Evolutionary conservation across 139 green algal genomes (phyloP).

Genomic region (Pedinophyceae sp.): DNA sequence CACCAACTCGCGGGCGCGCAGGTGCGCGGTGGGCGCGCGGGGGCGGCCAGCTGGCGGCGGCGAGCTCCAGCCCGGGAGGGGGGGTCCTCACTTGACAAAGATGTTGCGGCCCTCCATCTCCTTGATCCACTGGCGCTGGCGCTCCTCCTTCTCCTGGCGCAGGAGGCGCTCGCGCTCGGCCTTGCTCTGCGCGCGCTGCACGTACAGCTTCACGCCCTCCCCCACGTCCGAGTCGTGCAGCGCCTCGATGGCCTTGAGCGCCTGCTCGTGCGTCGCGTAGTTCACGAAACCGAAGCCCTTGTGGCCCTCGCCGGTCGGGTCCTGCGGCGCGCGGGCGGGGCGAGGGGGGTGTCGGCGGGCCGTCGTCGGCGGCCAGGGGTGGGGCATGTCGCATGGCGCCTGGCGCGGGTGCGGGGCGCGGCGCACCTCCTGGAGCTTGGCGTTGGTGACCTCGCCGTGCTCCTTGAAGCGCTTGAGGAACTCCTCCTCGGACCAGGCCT

Average conservation of each 20-base stretch:
- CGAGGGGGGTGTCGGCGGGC: too few relatives aligned
- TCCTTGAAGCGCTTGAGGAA: conserved; percentile 47
- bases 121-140: conserved; percentile 19
- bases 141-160: conserved; percentile 18
- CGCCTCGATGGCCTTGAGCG: conserved; percentile 47
- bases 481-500: conserved; percentile 37
- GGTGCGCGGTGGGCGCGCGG: not conserved
- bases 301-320: conserved; percentile 15
- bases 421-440: conserved; percentile 31
- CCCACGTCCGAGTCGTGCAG: conserved; percentile 34
- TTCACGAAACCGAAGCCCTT: conserved; percentile 90
- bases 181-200: conserved; percentile 74
- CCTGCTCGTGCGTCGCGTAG: conserved; percentile 51
- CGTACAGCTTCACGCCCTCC: conserved; percentile 17
- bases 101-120: conserved; percentile 44
- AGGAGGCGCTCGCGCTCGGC: conserved; percentile 58
- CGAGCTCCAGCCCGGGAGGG: not conserved
- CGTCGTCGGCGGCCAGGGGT: too few relatives aligned
- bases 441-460: conserved; percentile 42
- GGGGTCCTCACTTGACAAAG: conserved; percentile 26
- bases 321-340: too few relatives aligned
- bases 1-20: conserved; percentile 11
- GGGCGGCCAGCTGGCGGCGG: not conserved
- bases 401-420: not conserved
- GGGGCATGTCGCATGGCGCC: too few relatives aligned